Evolutionary conservation across 2,329 filamentous ascomycete genomes (phyloP), one percentile per base, ranked within the genome.

Genomic region (Aspergillus sp.): DNA sequence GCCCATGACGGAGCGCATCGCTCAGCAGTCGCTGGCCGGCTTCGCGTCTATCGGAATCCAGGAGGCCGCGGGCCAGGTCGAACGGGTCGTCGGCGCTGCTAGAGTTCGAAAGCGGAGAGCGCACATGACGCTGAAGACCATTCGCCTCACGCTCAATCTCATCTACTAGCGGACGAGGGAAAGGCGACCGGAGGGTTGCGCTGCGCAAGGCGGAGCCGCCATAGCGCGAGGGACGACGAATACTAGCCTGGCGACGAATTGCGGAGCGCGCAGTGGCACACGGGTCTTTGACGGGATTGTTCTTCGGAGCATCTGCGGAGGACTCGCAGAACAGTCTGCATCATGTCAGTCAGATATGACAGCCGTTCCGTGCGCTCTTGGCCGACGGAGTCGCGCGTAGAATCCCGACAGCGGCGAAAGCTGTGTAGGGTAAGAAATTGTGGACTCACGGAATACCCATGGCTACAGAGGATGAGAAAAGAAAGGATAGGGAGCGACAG

Each of bases 301-400:
- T 79, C 53, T 70, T 74, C 32, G 65, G 21, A 23, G 74, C 72
- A 58, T 79, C 76, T 61, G 80, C 75, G 51, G 80, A 78, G 43
- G 80, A 78, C 70, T 84, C 81, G 72, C 80, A 80, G 78, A 81
- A 87, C 75, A 87, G 81, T 63, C 82, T 83, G 65, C 55, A 64
- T 47, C 58, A n/a, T 48, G 65, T 72, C 57, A 73, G 66, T 69
- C 60, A 63, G 66, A 68, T 59, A 63, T 54, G 52, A 55, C 50
- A 52, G 55, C 30, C 45, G 51, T 60, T 59, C 47, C 47, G 39
- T 62, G 54, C 61, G 58, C 57, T 51, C 55, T 55, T 45, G 43
- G 51, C 47, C 61, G 57, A 57, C 64, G 52, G 30, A 55, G 58
- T 45, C 65, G 62, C 62, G 65, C 61, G 63, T 57, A 57, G 58